Evolutionary conservation across 768 basidiomycete species (phyloP).

Genomic region (Atractiella rhizophila): DNA sequence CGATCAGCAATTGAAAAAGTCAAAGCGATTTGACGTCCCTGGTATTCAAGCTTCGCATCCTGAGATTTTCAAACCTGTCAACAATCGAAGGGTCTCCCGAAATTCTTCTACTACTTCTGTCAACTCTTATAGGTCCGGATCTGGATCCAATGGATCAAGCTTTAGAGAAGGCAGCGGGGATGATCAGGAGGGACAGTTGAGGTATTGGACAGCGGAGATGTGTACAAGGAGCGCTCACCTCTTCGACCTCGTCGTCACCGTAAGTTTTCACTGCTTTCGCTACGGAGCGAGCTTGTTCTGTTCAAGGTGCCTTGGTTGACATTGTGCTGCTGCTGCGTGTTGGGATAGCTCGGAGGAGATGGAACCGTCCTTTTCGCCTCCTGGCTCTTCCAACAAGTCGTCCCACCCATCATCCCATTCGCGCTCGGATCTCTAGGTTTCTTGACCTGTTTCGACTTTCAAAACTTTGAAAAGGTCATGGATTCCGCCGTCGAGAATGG

Average conservation of each 20-base stretch:
- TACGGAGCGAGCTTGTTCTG: slow-evolving; percentile 3
- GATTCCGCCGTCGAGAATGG: slow-evolving; percentile 69
- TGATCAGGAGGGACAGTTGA: slow-evolving; percentile 53
- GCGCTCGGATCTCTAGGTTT: slow-evolving; percentile 93
- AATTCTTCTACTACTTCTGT: slow-evolving; percentile 25
- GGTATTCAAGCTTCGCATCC: slow-evolving; percentile 69
- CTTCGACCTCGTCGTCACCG: slow-evolving; percentile 93
- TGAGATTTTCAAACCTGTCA: slow-evolving; percentile 56
- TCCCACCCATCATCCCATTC: slow-evolving; percentile 93
- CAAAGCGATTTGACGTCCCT: slow-evolving; percentile 77
- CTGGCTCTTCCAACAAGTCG: slow-evolving; percentile 94
- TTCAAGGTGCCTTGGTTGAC: slow-evolving; percentile 6
- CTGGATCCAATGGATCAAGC: slow-evolving; percentile 17
- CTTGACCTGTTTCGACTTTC: slow-evolving; percentile 86
- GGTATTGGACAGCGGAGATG: slow-evolving; percentile 96
- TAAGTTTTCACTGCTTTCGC: slow-evolving; percentile 25
- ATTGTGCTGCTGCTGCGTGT: neutral
- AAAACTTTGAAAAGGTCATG: slow-evolving; percentile 59
- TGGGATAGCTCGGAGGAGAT: slow-evolving; percentile 67
- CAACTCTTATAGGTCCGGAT: too few relatives aligned
- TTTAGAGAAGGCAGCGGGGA: slow-evolving; percentile 28
- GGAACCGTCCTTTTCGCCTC: slow-evolving; percentile 97
- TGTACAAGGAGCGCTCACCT: slow-evolving; percentile 69
- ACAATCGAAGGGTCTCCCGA: slow-evolving; percentile 34
- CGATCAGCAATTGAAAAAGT: slow-evolving; percentile 63